phyloP scores from a whole-genome alignment of 805 yeast genomes.

The Candida odintsovae region DNA sequence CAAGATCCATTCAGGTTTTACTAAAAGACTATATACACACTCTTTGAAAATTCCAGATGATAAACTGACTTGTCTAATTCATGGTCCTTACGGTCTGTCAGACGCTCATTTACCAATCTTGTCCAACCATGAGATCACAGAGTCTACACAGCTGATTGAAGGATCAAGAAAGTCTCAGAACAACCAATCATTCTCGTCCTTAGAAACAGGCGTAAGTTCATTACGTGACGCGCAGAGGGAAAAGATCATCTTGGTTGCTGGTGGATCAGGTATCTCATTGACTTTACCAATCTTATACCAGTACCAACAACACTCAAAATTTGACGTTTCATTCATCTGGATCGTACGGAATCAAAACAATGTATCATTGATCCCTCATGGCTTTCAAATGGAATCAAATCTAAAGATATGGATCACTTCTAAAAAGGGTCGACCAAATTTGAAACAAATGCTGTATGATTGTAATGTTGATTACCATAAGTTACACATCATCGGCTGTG shows the following conservation, averaged over 20 bases:
- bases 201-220: not conserved
- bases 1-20: slow-evolving; percentile 21
- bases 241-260: slow-evolving; percentile 3
- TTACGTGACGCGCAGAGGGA: not conserved
- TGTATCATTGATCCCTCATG: slow-evolving; percentile 1
- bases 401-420: slow-evolving; percentile 17
- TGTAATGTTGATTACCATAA: not conserved
- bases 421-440: slow-evolving; percentile 15
- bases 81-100: slow-evolving; percentile 25
- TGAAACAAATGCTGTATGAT: slow-evolving; percentile 12
- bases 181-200: not conserved
- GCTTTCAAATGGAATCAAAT: not conserved
- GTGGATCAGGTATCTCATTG: slow-evolving; percentile 11
- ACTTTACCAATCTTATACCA: slow-evolving; percentile 3
- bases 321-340: slow-evolving; percentile 21
- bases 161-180: not conserved
- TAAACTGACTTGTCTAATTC: slow-evolving; percentile 16
- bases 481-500: slow-evolving; percentile 21
- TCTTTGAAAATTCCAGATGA: not conserved
- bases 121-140: not conserved
- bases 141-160: not conserved
- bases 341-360: slow-evolving; percentile 12
- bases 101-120: slow-evolving; percentile 11
- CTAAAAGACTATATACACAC: slow-evolving; percentile 13
- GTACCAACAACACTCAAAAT: not conserved